Evolutionary conservation across 176 grass and related monocot species (phyloP), one percentile per base, ranked within the genome.

Genomic region (Bothriochloa decipiens): DNA sequence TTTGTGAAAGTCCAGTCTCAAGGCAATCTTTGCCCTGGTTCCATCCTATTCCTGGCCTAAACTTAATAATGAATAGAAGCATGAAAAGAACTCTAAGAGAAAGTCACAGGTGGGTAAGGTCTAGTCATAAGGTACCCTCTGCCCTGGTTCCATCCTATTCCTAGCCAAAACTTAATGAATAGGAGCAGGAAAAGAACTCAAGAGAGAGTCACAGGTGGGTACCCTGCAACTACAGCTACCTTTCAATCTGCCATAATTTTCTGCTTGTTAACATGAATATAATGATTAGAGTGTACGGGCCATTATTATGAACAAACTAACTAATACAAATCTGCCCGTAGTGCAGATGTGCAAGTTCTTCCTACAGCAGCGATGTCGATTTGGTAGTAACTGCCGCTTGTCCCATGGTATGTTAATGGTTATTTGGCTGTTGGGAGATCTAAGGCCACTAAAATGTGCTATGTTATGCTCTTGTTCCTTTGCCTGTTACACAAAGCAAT

Each of bases 331-430:
- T 90, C 78, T 78, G 72, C 77, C 69, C 86, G 36, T 88, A 91
- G 78, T 86, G 87, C 91, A 98, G 96, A 98, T 93, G 91, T 98
- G 96, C 89, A 95, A 91, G 92, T 98, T 98, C 87, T 98, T 98
- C 93, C 96, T 90, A 75, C 96, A 98, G 83, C 93, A 98, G 85
- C 90, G 96, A 93, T 98, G 96, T 90, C 89, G 93, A 69, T 98
- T 95, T 89, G 93, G 82, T 89, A 92, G 87, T 86, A 98, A 91
- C 85, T 98, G 96, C 89, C 89, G 96, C 75, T 82, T 92, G 82
- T 98, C 96, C 70, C 96, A 98, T 92, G 96, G 96, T 98, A 91
- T 93, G 92, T 95, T 73, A 77, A 76, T 35, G 60, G 47, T 86
- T 88, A 76, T 74, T 80, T 71, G 74, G 64, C 12, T 28, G 15